Evolutionary conservation across 805 yeast species (phyloP), one percentile per base, ranked within the genome.

Genomic region (Candida alai): DNA sequence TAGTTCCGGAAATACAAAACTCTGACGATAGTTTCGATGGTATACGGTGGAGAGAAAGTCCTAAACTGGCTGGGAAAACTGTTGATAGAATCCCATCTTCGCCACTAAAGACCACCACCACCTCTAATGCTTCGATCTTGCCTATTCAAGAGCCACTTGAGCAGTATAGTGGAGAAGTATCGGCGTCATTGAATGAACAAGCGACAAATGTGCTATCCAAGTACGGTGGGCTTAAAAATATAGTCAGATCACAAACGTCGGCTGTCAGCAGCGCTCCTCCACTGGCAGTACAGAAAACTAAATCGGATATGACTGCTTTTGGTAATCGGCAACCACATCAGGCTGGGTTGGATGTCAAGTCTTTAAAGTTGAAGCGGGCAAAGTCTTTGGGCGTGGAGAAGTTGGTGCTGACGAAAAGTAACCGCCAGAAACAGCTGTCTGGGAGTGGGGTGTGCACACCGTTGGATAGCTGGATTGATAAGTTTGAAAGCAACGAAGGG

Each of bases 21-120:
- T 63, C 70, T 1, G 72, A 66, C 35, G 71, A 66, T 32, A 62
- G 68, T 36, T 65, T 61, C 39, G 72, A 66, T 27, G 70, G 71
- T 1, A 53, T 66, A 20, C 49, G 63, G 30, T 70, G 75, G 75
- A 67, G 58, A 11, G 49, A 50, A 10, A 63, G 71, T 4, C 73
- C 74, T 19, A 45, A 43, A n/a, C 13, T 43, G 45, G 21, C 45
- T 22, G 41, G 43, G n/a, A 41, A 45, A 21, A 42, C 27, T 44
- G 37, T 21, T 35, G 26, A 14, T 32, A 41, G 37, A 31, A 29
- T 32, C 28, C 64, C 68, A 1, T 68, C 74, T 3, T 70, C 76
- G 4, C 77, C 77, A 0, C 44, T 70, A 27, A 58, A 51, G 36
- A 56, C 52, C 15, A 49, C 48, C 12, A 30, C 40, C 20, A 30